These are phyloP conservation scores for Astrephomene gubernaculifera DNA, from an alignment of 139 green algal species.

Conservation along the genomic window DNA sequence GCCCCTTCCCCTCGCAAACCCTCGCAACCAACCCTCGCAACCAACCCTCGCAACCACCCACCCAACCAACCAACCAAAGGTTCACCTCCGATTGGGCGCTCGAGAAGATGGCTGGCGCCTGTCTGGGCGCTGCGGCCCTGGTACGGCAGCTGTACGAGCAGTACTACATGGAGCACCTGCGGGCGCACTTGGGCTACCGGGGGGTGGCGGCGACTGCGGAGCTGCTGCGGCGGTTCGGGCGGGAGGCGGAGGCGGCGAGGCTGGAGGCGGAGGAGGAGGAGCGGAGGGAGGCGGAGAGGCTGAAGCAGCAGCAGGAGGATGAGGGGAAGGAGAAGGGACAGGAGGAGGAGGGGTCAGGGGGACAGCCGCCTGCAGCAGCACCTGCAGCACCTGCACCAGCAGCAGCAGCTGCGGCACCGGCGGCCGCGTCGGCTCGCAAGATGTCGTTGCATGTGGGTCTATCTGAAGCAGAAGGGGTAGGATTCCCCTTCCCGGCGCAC, in stretches of 20 bases:
- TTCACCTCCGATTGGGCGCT: conserved; percentile 23
- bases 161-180: conserved; percentile 12
- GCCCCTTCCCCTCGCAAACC: too few species aligned
- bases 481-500: not conserved
- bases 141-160: not conserved
- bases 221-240: conserved; percentile 11
- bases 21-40: too few species aligned
- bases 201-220: not conserved
- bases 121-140: not conserved
- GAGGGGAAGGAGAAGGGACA: not conserved
- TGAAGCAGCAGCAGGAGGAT: not conserved
- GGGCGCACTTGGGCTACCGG: not conserved
- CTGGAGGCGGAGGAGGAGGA: conserved; percentile 18
- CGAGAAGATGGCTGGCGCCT: conserved; percentile 10
- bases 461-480: not conserved
- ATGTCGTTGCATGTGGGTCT: not conserved
- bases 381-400: not conserved
- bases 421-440: not conserved
- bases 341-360: not conserved
- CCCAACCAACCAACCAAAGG: too few species aligned
- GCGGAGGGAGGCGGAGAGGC: not conserved
- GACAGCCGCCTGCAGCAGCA: not conserved
- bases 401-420: not conserved
- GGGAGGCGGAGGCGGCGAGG: not conserved
- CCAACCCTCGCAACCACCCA: not conserved